phyloP scores from a whole-genome alignment of 345 rosid species.

The Carallia pectinifolia region DNA sequence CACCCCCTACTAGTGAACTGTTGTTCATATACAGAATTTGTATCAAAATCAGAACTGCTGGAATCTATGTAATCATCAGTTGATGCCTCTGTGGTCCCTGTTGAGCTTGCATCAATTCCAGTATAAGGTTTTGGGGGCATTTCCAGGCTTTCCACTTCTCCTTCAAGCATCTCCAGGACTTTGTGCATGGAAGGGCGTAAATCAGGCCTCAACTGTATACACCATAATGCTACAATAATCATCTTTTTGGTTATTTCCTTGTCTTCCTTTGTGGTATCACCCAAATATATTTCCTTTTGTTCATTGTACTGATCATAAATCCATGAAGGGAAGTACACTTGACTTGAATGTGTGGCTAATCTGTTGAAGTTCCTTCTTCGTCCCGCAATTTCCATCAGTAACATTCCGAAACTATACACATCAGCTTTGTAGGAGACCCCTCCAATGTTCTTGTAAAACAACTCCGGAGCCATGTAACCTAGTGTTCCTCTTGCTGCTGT shows the following conservation, averaged over 20 bases:
- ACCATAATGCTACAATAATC: not conserved
- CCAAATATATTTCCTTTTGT: not conserved
- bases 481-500: slow-evolving; percentile 16
- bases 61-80: not conserved
- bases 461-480: slow-evolving; percentile 11
- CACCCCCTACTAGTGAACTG: too few relatives aligned
- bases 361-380: slow-evolving; percentile 1
- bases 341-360: not conserved
- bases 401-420: slow-evolving; percentile 19
- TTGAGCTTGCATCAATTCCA: not conserved
- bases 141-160: not conserved
- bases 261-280: not conserved
- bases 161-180: slow-evolving; percentile 1
- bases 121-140: not conserved
- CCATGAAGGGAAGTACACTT: not conserved
- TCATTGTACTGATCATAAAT: not conserved
- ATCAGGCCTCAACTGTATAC: not conserved
- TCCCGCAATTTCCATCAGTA: slow-evolving; percentile 3
- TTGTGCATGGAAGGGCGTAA: not conserved
- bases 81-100: not conserved
- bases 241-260: not conserved
- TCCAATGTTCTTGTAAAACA: slow-evolving; percentile 21
- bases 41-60: too few relatives aligned
- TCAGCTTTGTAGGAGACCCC: slow-evolving; percentile 11
- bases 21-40: too few relatives aligned